phyloP scores from a whole-genome alignment of 108 stramenopile species.

The Cyclostephanos tholiformis region DNA sequence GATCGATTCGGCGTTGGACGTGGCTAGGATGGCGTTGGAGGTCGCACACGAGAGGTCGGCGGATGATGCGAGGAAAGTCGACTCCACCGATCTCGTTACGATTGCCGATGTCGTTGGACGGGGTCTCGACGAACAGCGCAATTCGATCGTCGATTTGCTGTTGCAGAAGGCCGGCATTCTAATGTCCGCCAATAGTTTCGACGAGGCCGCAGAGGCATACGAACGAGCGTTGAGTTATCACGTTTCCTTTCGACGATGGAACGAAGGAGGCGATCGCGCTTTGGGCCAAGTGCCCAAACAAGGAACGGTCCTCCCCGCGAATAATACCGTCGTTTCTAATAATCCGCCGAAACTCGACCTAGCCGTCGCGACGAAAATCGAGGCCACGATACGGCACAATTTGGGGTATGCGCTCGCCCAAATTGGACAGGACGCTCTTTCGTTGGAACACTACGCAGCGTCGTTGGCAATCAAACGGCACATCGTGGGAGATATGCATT shows the following conservation, averaged over 20 bases:
- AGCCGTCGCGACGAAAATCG: conserved; percentile 30
- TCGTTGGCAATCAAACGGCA: conserved; percentile 43
- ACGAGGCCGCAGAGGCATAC: conserved; percentile 36
- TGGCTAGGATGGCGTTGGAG: conserved; percentile 34
- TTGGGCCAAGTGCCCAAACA: not conserved
- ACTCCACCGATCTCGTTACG: not conserved
- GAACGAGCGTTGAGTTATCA: conserved; percentile 37
- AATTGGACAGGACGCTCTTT: conserved; percentile 34
- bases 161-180: conserved; percentile 32
- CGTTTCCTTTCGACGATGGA: conserved; percentile 29
- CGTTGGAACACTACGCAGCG: conserved; percentile 41
- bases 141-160: conserved; percentile 32
- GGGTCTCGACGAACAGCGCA: conserved; percentile 26
- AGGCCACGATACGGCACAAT: conserved; percentile 41
- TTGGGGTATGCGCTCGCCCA: conserved; percentile 28
- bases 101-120: not conserved
- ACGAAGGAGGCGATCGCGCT: conserved; percentile 6
- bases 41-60: conserved; percentile 1
- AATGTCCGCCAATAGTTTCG: conserved; percentile 23
- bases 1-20: conserved; percentile 24
- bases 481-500: conserved; percentile 32
- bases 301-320: conserved; percentile 10
- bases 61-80: not conserved
- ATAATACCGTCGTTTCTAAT: not conserved
- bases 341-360: conserved; percentile 21